Conservation (phyloP, 164 flowering plant genomes). For the Vitis cinerea region DNA sequence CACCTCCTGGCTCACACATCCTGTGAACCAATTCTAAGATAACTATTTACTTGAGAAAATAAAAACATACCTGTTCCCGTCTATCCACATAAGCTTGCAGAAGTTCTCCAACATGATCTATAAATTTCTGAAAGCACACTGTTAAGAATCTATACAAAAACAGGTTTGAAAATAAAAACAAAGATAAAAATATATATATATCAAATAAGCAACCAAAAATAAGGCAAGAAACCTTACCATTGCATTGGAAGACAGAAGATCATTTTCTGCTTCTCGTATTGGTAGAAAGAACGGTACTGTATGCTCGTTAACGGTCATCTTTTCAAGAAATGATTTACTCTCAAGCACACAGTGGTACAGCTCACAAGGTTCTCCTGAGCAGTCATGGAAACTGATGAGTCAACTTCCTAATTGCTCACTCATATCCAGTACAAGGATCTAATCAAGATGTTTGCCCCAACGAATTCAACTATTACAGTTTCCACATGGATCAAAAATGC, state of each 20-base stretch:
- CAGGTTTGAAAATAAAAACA: background rate
- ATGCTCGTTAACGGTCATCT: conserved; percentile 92
- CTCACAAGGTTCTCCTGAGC: conserved; percentile 88
- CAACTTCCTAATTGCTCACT: conserved; percentile 1
- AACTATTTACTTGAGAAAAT: background rate
- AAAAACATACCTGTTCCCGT: conserved; percentile 84
- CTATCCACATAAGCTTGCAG: conserved; percentile 94
- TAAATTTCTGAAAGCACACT: conserved; percentile 71
- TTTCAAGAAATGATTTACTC: conserved; percentile 96
- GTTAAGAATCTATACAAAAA: conserved; percentile 4
- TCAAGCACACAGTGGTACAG: conserved; percentile 90
- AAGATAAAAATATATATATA: background rate
- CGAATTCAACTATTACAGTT: background rate
- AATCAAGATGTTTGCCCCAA: background rate
- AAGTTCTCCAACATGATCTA: conserved; percentile 88
- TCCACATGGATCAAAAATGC: background rate
- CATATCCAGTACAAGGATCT: background rate
- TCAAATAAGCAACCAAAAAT: conserved; percentile 1
- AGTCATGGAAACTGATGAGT: conserved; percentile 11
- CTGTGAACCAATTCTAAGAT: background rate
- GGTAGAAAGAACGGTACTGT: conserved; percentile 97
- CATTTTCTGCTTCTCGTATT: conserved; percentile 87
- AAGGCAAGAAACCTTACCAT: conserved; percentile 56
- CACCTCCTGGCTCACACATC: too few relatives aligned
- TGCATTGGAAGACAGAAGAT: conserved; percentile 86